These are phyloP conservation scores for Albophoma yamanashiensis DNA, from an alignment of 2,329 filamentous ascomycete genomes.

Conservation along the genomic window DNA sequence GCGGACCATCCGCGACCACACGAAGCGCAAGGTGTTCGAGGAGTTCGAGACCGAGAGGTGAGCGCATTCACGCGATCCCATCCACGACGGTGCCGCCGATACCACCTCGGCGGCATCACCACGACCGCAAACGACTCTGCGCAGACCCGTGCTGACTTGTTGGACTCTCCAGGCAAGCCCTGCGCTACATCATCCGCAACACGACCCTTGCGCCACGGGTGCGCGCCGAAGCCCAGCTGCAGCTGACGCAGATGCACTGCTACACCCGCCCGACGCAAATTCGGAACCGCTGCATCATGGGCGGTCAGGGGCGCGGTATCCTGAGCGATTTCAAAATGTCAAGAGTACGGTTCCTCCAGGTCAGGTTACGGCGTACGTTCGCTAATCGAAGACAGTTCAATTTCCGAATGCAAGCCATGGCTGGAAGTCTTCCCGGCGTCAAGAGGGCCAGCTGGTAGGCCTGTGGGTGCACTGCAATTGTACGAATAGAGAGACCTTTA, in stretches of 20 bases:
- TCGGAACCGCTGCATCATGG: conserved; percentile 83
- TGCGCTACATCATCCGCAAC: conserved; percentile 89
- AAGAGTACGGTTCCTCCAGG: conserved; percentile 50
- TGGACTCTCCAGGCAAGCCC: conserved; percentile 60
- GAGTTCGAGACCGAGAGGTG: conserved; percentile 83
- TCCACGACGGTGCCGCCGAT: neutral
- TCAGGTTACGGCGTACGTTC: neutral
- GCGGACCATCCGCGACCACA: conserved; percentile 84
- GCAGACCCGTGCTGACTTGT: conserved; percentile 2
- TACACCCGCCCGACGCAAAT: conserved; percentile 93
- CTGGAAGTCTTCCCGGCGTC: conserved; percentile 79
- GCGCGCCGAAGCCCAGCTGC: conserved; percentile 84
- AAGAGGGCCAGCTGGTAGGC: conserved; percentile 91
- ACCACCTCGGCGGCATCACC: neutral
- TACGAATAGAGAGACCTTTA: neutral
- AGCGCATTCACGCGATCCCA: conserved; percentile 5
- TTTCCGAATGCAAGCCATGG: conserved; percentile 83
- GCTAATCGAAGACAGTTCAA: conserved; percentile 57
- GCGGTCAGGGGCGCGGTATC: conserved; percentile 85
- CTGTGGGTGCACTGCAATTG: neutral
- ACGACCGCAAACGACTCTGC: neutral
- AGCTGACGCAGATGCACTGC: conserved; percentile 89
- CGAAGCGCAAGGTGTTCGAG: conserved; percentile 88
- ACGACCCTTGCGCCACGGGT: conserved; percentile 71
- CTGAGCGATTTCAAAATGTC: conserved; percentile 86